Evolutionary conservation across 2,329 filamentous ascomycete species (phyloP), one percentile per base, ranked within the genome.

Genomic region (Fusarium sp.): DNA sequence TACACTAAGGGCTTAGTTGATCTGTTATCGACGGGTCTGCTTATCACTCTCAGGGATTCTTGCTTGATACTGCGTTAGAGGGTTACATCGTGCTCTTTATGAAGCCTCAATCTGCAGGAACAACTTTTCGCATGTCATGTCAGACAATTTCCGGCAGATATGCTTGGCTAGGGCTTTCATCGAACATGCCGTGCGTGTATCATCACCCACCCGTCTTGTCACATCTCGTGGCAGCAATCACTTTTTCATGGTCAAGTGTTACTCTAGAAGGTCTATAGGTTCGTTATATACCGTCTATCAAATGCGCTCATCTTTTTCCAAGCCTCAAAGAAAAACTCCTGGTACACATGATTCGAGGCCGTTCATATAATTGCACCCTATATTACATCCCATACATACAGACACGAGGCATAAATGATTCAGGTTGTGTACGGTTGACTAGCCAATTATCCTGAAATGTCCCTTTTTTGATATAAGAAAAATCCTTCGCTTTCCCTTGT

Each of bases 331-430:
- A 43, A 59, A 70, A 63, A 34, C 51, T 70, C 66, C 57, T 22
- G 31, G 24, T 36, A 66, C 57, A 62, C 39, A 59, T 53, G 54
- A 50, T 34, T 34, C 22, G 39, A 67, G 56, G 44, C 40, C n/a
- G 34, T 47, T 69, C 61, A 46, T 53, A 56, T 53, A 56, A 59
- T 42, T 70, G 62, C 51, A 58, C 55, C 62, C 58, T 60, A 53
- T 57, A 70, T 70, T 70, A 71, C 70, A 74, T 73, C 68, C 71
- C 62, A 74, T 59, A 69, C 46, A 67, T 51, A 64, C 68, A 69
- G 47, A 52, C 46, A 62, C 42, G 40, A 58, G 58, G 36, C 57
- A 61, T 73, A 65, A 64, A 73, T 59, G 34, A 43, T 57, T 64
- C 60, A 57, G 63, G 61, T 57, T 60, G 10, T 62, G 65, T 69